phyloP scores from a whole-genome alignment of 2,329 filamentous ascomycete species.

The Phyllosticta citribraziliensis region DNA sequence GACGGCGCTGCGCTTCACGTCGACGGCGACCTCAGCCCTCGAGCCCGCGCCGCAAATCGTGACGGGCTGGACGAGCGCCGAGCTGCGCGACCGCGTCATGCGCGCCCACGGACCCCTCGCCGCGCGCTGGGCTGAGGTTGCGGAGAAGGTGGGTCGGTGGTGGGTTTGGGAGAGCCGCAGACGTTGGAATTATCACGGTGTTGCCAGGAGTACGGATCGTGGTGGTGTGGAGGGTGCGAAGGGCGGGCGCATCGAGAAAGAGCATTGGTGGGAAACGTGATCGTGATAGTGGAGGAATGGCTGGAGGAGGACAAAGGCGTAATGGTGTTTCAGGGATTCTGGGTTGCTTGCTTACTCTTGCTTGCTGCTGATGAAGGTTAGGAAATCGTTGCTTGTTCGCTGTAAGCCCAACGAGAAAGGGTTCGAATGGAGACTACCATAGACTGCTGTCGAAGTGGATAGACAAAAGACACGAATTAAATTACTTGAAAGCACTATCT shows the following conservation, averaged over 20 bases:
- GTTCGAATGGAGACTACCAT: too few relatives aligned
- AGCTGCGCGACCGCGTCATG: conserved; percentile 19
- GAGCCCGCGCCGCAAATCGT: conserved; percentile 18
- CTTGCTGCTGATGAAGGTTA: too few relatives aligned
- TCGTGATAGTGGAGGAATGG: background rate
- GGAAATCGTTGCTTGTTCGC: too few relatives aligned
- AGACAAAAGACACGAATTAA: too few relatives aligned
- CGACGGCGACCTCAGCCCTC: conserved; percentile 25
- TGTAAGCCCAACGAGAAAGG: too few relatives aligned
- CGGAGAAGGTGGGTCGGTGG: conserved; percentile 29
- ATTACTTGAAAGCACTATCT: too few relatives aligned
- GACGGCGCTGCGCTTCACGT: conserved; percentile 25
- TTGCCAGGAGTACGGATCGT: conserved; percentile 17
- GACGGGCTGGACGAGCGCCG: conserved; percentile 16
- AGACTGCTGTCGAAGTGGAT: too few relatives aligned
- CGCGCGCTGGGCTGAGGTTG: conserved; percentile 26
- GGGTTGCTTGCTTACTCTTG: too few relatives aligned
- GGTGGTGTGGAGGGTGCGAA: conserved; percentile 14
- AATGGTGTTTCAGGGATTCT: background rate
- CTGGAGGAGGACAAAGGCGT: background rate
- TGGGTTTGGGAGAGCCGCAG: conserved; percentile 27
- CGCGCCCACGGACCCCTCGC: conserved; percentile 24
- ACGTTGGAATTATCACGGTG: conserved; percentile 17
- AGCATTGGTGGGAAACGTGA: conserved; percentile 19
- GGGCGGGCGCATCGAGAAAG: conserved; percentile 15